These are phyloP conservation scores for Carex myosuroides DNA, from an alignment of 176 grass and related monocot genomes.

Conservation along the genomic window DNA sequence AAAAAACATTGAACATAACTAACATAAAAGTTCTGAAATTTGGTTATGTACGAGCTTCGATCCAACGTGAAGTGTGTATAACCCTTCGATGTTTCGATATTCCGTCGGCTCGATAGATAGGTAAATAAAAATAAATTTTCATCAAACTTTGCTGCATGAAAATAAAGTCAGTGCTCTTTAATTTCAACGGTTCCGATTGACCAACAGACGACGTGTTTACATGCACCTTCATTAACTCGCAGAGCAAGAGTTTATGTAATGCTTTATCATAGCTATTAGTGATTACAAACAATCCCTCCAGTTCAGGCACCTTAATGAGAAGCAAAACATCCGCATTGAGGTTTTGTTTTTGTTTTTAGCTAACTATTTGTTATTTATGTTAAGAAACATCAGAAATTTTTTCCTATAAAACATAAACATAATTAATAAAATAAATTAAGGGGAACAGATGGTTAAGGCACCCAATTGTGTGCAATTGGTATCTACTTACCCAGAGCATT, in stretches of 20 bases:
- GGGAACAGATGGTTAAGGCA: neutral
- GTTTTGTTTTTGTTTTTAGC: constrained; percentile 40
- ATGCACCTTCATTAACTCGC: too few species aligned
- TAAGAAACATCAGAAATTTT: neutral
- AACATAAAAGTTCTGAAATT: too few species aligned
- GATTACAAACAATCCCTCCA: constrained; percentile 89
- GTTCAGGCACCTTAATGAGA: constrained; percentile 90
- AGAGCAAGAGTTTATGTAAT: neutral
- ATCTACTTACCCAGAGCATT: neutral
- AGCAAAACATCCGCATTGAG: constrained; percentile 91
- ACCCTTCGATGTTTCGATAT: too few species aligned
- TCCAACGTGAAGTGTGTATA: too few species aligned
- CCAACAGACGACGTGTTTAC: too few species aligned
- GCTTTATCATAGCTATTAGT: constrained; percentile 53
- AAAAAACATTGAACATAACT: too few species aligned
- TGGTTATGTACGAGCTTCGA: too few species aligned
- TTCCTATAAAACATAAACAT: neutral
- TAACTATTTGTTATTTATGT: constrained; percentile 8
- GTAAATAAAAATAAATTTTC: too few species aligned
- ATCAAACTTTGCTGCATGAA: too few species aligned
- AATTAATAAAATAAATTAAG: constrained; percentile 1
- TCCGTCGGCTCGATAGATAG: too few species aligned
- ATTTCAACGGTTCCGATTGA: too few species aligned
- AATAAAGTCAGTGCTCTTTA: too few species aligned
- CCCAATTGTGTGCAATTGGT: neutral